Base-by-base conservation (phyloP, 208 protist genomes). In the Novymonas esmeraldas region DNA sequence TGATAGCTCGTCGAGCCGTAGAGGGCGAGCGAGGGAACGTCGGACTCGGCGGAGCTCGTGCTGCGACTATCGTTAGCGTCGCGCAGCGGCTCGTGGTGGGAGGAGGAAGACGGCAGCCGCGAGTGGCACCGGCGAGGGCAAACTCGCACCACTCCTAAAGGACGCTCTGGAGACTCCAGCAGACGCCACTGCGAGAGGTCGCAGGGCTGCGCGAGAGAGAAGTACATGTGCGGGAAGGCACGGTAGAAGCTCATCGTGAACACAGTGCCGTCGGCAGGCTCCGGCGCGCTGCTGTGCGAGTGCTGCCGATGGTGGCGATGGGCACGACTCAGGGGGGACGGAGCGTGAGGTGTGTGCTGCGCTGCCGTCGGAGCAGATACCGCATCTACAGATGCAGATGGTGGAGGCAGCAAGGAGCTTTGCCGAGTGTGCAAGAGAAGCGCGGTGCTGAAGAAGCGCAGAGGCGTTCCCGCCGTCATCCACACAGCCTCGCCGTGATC, bases 101-200 rank as follows among this genome's bases (percentile, higher is more conserved):
- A 28, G 44, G 11, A 11, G 20, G 13, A 49, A 14, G 44, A 1
- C 20, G 20, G 4, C 44, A 28, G n/a, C 16, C 44, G 11, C 6
- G 7, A 14, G 3, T 22, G 44, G 7, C 7, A 22, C n/a, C n/a
- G n/a, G 44, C 11, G 44, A 22, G 44, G 13, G 0, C n/a, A 44
- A 3, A 64, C 45, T 24, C n/a, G 20, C 11, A 64, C 46, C 2
- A 31, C 0, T 5, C 33, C 31, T 4, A 54, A 44, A n/a, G 33
- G 50, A 6, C 6, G 22, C 11, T 55, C 28, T 28, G 28, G 59
- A 10, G 3, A 44, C 29, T 28, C 59, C 31, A 64, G 44, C n/a
- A 55, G 59, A 20, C 31, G 33, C 45, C 22, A 33, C 45, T 64
- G 59, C 6, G 29, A 18, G 2, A 64, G 42, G 34, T 64, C 58